phyloP scores from a whole-genome alignment of 192 early-diverging fungal species.

The Phlyctochytrium arcticum region DNA sequence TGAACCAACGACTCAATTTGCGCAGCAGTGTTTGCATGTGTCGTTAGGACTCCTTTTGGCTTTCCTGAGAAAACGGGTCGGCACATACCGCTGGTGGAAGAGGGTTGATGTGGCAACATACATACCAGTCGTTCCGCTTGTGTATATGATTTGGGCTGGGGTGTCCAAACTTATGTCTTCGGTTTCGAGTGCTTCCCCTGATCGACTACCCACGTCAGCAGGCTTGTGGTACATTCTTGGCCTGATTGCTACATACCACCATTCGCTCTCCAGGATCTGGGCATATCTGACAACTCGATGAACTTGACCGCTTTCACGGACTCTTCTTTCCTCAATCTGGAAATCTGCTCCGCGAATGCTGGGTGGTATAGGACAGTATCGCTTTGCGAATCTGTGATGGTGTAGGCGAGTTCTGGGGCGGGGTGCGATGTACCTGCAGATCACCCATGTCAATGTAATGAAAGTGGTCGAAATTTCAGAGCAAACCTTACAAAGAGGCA shows the following conservation, averaged over 20 bases:
- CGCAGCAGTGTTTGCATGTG: conserved; percentile 59
- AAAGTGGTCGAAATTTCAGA: neutral
- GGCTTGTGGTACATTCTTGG: no score
- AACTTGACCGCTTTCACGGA: neutral
- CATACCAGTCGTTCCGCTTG: conserved; percentile 51
- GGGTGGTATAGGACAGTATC: conserved; percentile 59
- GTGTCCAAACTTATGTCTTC: no score
- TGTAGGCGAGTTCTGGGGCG: conserved; percentile 70
- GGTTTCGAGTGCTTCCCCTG: no score
- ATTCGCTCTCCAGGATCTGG: no score
- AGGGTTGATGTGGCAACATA: no score
- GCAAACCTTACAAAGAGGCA: conserved; percentile 69
- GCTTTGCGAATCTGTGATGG: conserved; percentile 62
- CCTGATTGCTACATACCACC: no score
- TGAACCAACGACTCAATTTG: conserved; percentile 62
- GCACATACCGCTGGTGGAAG: neutral
- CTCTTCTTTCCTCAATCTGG: conserved; percentile 2
- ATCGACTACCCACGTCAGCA: no score
- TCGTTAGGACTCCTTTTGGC: conserved; percentile 85
- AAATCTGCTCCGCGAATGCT: conserved; percentile 36
- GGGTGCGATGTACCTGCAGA: conserved; percentile 61
- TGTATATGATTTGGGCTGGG: conserved; percentile 77
- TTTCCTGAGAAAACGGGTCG: conserved; percentile 46
- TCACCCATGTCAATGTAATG: neutral
- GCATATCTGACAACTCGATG: conserved; percentile 6